phyloP scores from a whole-genome alignment of 78 protist genomes.

The Dictyostelium citrinum region DNA sequence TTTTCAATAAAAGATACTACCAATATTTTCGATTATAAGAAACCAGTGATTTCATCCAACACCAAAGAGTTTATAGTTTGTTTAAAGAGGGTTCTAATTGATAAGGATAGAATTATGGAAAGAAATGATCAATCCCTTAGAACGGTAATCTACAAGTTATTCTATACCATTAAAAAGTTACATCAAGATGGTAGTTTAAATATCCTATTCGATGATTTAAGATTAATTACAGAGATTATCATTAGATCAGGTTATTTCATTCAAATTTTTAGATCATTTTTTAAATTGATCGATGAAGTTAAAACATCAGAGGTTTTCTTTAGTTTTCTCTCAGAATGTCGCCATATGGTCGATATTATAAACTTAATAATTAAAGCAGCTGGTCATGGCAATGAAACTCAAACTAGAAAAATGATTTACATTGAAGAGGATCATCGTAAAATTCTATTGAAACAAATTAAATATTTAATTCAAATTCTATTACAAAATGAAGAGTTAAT shows the following conservation, averaged over 20 bases:
- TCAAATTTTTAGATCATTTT: constrained; percentile 9
- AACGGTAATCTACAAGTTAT: background rate
- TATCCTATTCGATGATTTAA: constrained; percentile 7
- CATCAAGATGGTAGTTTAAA: constrained; percentile 27
- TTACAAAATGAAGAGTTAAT: constrained; percentile 38
- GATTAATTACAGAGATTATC: constrained; percentile 24
- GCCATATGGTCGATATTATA: constrained; percentile 27
- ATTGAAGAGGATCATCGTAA: constrained; percentile 55
- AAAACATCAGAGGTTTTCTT: constrained; percentile 25
- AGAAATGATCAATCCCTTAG: constrained; percentile 43
- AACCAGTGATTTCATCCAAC: background rate
- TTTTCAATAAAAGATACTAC: constrained; percentile 14
- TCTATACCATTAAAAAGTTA: background rate
- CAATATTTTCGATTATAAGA: constrained; percentile 40
- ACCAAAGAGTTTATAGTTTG: background rate
- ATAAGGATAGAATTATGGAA: constrained; percentile 19
- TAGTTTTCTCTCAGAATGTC: constrained; percentile 27
- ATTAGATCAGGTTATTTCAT: constrained; percentile 54
- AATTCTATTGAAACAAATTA: constrained; percentile 15
- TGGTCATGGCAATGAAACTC: constrained; percentile 27
- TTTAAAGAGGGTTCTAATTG: background rate
- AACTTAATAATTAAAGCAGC: constrained; percentile 12
- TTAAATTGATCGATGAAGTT: constrained; percentile 4
- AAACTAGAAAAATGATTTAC: constrained; percentile 44
- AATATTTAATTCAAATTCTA: constrained; percentile 36